These are phyloP conservation scores for Choiromyces venosus DNA, from an alignment of 495 filamentous ascomycete genomes.

Conservation along the genomic window DNA sequence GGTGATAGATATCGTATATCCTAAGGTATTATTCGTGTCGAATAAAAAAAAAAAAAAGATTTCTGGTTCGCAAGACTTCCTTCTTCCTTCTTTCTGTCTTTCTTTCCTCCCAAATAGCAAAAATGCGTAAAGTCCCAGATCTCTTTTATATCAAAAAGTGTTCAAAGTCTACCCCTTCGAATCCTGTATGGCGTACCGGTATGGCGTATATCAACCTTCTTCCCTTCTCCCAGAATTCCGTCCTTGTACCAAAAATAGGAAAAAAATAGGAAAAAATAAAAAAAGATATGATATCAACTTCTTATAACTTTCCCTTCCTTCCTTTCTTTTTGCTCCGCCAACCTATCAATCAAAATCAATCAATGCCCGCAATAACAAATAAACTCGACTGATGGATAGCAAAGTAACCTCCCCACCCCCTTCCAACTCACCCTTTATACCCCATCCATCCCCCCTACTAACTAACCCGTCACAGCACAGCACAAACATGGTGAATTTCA, in stretches of 20 bases:
- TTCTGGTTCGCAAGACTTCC: background rate
- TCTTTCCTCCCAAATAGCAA: background rate
- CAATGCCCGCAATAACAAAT: slow-evolving; percentile 21
- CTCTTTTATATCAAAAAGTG: background rate
- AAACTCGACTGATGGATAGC: slow-evolving; percentile 23
- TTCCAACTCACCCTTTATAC: background rate
- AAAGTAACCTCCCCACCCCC: background rate
- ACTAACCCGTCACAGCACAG: background rate
- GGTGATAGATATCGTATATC: background rate
- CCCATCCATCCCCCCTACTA: background rate
- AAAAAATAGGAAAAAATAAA: too few relatives aligned
- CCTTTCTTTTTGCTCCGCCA: too few relatives aligned
- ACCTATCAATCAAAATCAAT: slow-evolving; percentile 28
- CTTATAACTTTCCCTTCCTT: too few relatives aligned
- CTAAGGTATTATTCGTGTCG: background rate
- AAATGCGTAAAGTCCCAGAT: background rate
- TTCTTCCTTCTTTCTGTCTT: background rate
- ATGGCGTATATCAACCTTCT: too few relatives aligned
- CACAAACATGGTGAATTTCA: background rate
- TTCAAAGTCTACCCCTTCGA: too few relatives aligned
- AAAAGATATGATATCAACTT: too few relatives aligned
- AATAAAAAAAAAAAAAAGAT: background rate
- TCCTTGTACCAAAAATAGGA: too few relatives aligned
- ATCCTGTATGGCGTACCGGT: too few relatives aligned
- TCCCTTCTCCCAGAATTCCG: too few relatives aligned